A percentile compares a stretch with the other conserved stretches of the same genome.
Evolutionary conservation across 345 rosid genomes (phyloP).

Genomic region (Corchorus olitorius): DNA sequence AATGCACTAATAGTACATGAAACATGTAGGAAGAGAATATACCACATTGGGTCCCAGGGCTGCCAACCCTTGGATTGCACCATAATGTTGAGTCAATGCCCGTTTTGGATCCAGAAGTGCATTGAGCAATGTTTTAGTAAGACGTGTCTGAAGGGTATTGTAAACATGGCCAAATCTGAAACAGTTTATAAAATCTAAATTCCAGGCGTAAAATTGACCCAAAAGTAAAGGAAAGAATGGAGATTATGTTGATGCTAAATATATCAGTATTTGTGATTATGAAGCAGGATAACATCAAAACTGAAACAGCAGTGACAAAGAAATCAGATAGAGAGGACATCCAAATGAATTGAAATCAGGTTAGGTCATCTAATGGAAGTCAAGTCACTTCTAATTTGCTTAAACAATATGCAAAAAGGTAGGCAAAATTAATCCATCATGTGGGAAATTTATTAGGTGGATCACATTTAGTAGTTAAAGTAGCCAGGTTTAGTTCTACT

Average conservation of each 20-base stretch:
- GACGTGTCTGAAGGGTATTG: conserved; percentile 82
- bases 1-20: neutral
- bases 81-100: conserved; percentile 90
- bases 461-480: neutral
- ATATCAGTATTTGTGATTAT: neutral
- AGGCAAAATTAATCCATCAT: neutral
- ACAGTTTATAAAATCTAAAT: conserved; percentile 19
- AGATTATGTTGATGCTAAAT: neutral
- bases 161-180: conserved; percentile 83
- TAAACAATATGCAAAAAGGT: neutral
- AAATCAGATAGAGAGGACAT: conserved; percentile 7
- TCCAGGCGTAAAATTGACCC: neutral
- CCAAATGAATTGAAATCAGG: neutral
- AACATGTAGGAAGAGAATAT: conserved; percentile 28
- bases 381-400: neutral
- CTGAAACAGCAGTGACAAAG: conserved; percentile 2
- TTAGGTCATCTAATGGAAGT: neutral
- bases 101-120: conserved; percentile 87
- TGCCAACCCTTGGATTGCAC: conserved; percentile 94
- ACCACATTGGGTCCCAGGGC: conserved; percentile 92
- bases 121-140: conserved; percentile 85
- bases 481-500: neutral
- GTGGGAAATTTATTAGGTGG: neutral
- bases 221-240: neutral
- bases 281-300: neutral